These are phyloP conservation scores for Epicoccum nigrum DNA, from an alignment of 2,329 filamentous ascomycete species.

Conservation along the genomic window DNA sequence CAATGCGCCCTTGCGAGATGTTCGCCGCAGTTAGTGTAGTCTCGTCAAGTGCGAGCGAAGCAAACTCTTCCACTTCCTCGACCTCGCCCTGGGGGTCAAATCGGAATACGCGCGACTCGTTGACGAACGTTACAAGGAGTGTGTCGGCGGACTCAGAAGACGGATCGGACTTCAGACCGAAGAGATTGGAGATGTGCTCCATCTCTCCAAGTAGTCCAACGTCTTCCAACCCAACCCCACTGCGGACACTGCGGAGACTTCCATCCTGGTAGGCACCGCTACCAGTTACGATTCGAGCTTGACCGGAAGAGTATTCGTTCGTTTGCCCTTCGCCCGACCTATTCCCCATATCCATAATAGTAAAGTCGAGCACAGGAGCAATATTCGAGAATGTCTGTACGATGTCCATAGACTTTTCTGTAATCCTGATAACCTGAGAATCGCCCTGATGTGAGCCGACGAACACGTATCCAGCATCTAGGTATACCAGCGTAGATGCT, in stretches of 20 bases:
- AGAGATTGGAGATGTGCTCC: slow-evolving; percentile 73
- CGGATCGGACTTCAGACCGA: slow-evolving; percentile 65
- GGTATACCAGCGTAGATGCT: slow-evolving; percentile 78
- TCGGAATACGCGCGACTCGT: slow-evolving; percentile 80
- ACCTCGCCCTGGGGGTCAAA: slow-evolving; percentile 78
- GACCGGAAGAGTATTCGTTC: slow-evolving; percentile 92
- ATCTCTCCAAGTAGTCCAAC: slow-evolving; percentile 82
- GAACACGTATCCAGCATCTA: slow-evolving; percentile 76
- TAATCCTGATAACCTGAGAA: slow-evolving; percentile 77
- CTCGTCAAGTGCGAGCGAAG: slow-evolving; percentile 71
- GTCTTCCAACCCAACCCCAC: slow-evolving; percentile 91
- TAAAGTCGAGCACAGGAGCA: slow-evolving; percentile 90
- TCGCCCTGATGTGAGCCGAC: slow-evolving; percentile 93
- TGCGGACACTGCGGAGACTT: slow-evolving; percentile 85
- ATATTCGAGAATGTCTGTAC: slow-evolving; percentile 83
- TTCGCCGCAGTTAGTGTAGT: slow-evolving; percentile 76
- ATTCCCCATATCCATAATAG: slow-evolving; percentile 94
- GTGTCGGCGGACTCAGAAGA: slow-evolving; percentile 65
- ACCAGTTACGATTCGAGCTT: slow-evolving; percentile 90
- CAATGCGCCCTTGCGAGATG: slow-evolving; percentile 65
- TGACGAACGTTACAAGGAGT: slow-evolving; percentile 79
- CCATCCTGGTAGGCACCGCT: slow-evolving; percentile 91
- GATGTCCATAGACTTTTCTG: slow-evolving; percentile 66
- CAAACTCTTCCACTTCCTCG: slow-evolving; percentile 81
- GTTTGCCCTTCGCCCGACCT: slow-evolving; percentile 77